Conservation (phyloP, 2,329 filamentous ascomycete genomes). For the Clarireedia sp. region DNA sequence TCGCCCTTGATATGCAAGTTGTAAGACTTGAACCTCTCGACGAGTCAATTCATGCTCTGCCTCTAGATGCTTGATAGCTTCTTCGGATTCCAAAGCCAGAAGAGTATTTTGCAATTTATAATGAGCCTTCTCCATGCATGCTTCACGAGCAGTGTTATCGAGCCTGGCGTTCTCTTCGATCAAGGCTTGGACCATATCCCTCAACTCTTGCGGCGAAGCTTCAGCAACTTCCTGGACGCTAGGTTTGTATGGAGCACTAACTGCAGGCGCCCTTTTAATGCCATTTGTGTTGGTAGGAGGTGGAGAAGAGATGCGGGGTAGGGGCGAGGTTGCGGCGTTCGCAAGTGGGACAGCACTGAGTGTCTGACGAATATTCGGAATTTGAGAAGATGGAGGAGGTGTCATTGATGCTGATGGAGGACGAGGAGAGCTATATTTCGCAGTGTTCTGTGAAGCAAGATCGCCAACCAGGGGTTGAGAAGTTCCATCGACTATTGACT, state of each 20-base stretch:
- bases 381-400: slow-evolving; percentile 51
- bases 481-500: slow-evolving; percentile 10
- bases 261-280: slow-evolving; percentile 15
- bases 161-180: slow-evolving; percentile 50
- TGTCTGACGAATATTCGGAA: slow-evolving; percentile 28
- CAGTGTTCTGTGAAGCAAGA: not conserved
- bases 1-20: slow-evolving; percentile 57
- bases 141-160: slow-evolving; percentile 43
- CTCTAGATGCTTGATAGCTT: slow-evolving; percentile 76
- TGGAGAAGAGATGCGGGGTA: slow-evolving; percentile 23
- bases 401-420: slow-evolving; percentile 5
- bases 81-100: slow-evolving; percentile 73
- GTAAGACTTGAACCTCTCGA: slow-evolving; percentile 77
- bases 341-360: not conserved
- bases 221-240: slow-evolving; percentile 42
- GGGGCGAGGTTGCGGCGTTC: slow-evolving; percentile 16
- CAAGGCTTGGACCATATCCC: slow-evolving; percentile 46
- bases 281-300: slow-evolving; percentile 23
- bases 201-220: slow-evolving; percentile 48
- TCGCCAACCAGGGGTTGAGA: not conserved
- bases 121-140: slow-evolving; percentile 79
- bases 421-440: not conserved
- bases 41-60: slow-evolving; percentile 92
- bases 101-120: slow-evolving; percentile 86
- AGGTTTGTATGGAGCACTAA: slow-evolving; percentile 27